These are phyloP conservation scores for Hypocreales sp. DNA, from an alignment of 2,329 filamentous ascomycete species.

Conservation along the genomic window DNA sequence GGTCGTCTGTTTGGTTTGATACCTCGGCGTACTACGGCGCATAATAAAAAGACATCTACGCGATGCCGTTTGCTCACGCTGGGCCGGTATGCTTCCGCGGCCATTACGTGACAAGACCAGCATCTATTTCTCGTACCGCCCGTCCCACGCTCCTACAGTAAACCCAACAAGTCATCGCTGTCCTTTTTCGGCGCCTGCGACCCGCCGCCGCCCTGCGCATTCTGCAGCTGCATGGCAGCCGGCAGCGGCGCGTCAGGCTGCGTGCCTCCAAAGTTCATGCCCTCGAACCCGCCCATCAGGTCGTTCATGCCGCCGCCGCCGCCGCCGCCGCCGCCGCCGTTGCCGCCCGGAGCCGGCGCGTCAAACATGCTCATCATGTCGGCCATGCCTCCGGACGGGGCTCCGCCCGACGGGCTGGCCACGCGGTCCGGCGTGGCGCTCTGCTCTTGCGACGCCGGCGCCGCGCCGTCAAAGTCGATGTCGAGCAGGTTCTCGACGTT, in stretches of 20 bases:
- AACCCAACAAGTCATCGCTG: conserved; percentile 42
- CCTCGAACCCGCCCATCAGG: conserved; percentile 77
- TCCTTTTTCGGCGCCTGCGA: conserved; percentile 36
- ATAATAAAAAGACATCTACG: too few relatives aligned
- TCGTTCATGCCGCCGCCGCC: conserved; percentile 58
- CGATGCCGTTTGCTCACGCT: too few relatives aligned
- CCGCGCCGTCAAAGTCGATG: conserved; percentile 88
- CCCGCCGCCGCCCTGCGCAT: conserved; percentile 13
- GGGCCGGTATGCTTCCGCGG: too few relatives aligned
- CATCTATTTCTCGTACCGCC: conserved; percentile 1
- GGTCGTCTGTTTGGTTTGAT: too few relatives aligned
- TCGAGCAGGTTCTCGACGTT: conserved; percentile 93
- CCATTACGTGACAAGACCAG: too few relatives aligned
- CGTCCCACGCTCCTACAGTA: conserved; percentile 17
- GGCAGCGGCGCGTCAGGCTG: conserved; percentile 44
- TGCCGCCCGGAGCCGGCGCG: conserved; percentile 38
- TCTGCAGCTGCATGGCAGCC: conserved; percentile 39
- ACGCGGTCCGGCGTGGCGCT: conserved; percentile 50
- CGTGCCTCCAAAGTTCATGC: conserved; percentile 55
- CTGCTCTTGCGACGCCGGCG: conserved; percentile 67
- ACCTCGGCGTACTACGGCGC: too few relatives aligned
- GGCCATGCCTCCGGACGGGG: conserved; percentile 33
- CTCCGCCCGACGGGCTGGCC: conserved; percentile 40
- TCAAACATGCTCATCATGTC: conserved; percentile 59
- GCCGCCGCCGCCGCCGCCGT: conserved; percentile 16